Evolutionary conservation across 495 filamentous ascomycete species (phyloP).

Genomic region (Lepraria neglecta): DNA sequence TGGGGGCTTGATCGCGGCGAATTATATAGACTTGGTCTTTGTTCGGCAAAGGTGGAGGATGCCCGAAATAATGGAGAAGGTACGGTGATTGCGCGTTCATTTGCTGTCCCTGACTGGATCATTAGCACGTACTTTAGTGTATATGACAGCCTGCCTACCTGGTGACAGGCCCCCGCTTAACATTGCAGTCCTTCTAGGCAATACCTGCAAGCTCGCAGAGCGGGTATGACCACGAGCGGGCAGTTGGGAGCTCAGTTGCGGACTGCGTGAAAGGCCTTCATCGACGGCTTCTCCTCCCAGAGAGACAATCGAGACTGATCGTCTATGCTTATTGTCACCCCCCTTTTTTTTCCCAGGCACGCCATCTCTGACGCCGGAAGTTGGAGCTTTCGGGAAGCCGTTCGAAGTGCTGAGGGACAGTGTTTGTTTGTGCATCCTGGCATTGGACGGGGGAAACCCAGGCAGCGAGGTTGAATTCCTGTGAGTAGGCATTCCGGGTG

Average conservation of each 20-base stretch:
- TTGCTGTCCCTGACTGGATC: constrained; percentile 12
- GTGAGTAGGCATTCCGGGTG: constrained; percentile 1
- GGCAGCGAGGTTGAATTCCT: constrained; percentile 5
- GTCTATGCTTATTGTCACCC: constrained; percentile 49
- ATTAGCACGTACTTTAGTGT: neutral
- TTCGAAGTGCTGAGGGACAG: constrained; percentile 26
- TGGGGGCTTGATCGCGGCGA: constrained; percentile 28
- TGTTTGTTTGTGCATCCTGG: constrained; percentile 43
- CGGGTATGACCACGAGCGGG: constrained; percentile 62
- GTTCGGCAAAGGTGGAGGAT: constrained; percentile 13
- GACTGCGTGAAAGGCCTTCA: constrained; percentile 36
- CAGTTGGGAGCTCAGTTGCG: constrained; percentile 36
- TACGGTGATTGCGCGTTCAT: constrained; percentile 22
- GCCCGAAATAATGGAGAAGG: constrained; percentile 21
- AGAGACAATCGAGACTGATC: constrained; percentile 94
- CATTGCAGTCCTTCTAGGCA: constrained; percentile 50
- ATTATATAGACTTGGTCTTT: constrained; percentile 8
- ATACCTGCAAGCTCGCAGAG: constrained; percentile 76
- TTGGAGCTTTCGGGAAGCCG: constrained; percentile 5
- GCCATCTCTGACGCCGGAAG: neutral
- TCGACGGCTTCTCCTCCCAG: constrained; percentile 58
- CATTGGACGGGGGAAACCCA: constrained; percentile 28
- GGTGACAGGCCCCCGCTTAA: constrained; percentile 22
- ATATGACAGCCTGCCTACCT: constrained; percentile 6
- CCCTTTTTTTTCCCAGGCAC: neutral